These are phyloP conservation scores for Senna siamea DNA, from an alignment of 306 rosid genomes.

Conservation along the genomic window DNA sequence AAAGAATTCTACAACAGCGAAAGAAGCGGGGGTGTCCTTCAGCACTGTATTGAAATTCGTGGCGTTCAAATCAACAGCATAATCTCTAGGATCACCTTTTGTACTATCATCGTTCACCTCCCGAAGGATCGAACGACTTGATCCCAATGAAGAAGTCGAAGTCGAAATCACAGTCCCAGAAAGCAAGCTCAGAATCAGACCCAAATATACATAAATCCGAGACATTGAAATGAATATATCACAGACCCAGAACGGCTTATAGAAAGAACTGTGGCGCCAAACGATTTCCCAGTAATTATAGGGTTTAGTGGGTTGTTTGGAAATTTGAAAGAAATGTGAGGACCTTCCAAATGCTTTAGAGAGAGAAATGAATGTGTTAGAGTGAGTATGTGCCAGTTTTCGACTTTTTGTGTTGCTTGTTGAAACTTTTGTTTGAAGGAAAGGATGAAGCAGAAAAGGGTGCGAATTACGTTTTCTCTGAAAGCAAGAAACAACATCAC, in stretches of 20 bases:
- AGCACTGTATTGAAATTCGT: slow-evolving; percentile 73
- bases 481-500: no score
- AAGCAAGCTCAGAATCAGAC: slow-evolving; percentile 49
- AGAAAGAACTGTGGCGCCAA: not conserved
- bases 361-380: slow-evolving; percentile 36
- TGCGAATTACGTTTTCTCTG: not conserved
- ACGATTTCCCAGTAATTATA: not conserved
- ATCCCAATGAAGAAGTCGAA: slow-evolving; percentile 44
- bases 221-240: slow-evolving; percentile 46
- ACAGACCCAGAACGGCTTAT: not conserved
- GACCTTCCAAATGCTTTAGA: slow-evolving; percentile 17
- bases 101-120: slow-evolving; percentile 38
- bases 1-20: slow-evolving; percentile 82
- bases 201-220: slow-evolving; percentile 41
- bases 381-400: not conserved
- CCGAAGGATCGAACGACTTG: slow-evolving; percentile 75
- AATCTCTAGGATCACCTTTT: slow-evolving; percentile 57
- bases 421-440: not conserved
- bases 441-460: not conserved
- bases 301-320: slow-evolving; percentile 38
- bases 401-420: no score
- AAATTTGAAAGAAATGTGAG: slow-evolving; percentile 35
- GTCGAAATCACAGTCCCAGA: slow-evolving; percentile 41
- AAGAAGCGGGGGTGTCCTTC: slow-evolving; percentile 76
- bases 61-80: slow-evolving; percentile 76